phyloP scores from a whole-genome alignment of 176 grass and related monocot species.

The Olyra latifolia region DNA sequence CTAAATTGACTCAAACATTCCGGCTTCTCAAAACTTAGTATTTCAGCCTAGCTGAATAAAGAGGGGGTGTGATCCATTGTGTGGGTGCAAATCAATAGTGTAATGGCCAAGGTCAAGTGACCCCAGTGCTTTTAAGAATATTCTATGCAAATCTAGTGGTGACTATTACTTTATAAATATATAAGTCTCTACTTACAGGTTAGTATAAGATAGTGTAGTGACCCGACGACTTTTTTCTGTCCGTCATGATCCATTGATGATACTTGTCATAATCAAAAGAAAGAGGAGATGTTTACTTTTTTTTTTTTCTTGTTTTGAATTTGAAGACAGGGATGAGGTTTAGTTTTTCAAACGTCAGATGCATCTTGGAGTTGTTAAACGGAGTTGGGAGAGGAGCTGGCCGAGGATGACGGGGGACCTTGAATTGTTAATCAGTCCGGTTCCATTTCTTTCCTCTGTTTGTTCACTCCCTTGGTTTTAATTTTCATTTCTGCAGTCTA shows the following conservation, averaged over 20 bases:
- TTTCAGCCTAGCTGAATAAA: no score
- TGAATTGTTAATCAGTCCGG: neutral
- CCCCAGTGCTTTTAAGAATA: no score
- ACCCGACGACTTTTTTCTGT: neutral
- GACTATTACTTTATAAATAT: no score
- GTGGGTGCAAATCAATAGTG: no score
- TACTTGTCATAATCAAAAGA: conserved; percentile 12
- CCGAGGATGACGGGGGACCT: conserved; percentile 21
- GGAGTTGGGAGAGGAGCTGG: conserved; percentile 30
- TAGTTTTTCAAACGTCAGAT: neutral
- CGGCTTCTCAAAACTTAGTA: no score
- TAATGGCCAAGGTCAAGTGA: no score
- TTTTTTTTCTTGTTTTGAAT: neutral
- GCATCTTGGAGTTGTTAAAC: conserved; percentile 39
- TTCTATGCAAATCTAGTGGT: no score
- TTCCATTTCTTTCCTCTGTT: conserved; percentile 8
- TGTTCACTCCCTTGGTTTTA: neutral
- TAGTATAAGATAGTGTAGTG: neutral
- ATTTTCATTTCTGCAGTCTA: neutral
- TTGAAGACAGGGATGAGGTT: neutral
- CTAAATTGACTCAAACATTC: no score
- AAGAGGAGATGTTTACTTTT: neutral
- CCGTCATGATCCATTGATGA: neutral
- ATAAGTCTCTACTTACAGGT: no score
- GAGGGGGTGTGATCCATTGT: no score